A percentile compares a stretch with the other conserved stretches of the same genome.
Evolutionary conservation across 805 yeast genomes (phyloP).

Genomic region (Hermanozyma aechmeae): DNA sequence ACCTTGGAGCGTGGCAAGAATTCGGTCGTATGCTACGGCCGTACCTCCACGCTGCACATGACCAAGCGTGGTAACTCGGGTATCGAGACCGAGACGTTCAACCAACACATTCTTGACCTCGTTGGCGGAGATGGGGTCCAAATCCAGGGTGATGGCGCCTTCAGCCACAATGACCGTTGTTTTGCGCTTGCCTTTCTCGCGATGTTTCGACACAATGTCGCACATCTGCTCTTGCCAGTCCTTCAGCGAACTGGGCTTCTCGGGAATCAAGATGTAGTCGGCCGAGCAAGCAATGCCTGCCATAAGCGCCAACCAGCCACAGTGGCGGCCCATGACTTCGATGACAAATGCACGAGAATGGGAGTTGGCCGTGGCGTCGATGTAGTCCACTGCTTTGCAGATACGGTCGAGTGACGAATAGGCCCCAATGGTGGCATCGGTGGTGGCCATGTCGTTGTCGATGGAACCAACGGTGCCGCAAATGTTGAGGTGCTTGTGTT

Average conservation of each 20-base stretch:
- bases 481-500: constrained; percentile 51
- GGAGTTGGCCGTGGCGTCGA: constrained; percentile 76
- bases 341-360: constrained; percentile 79
- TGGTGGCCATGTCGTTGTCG: constrained; percentile 78
- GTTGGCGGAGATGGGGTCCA: constrained; percentile 56
- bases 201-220: constrained; percentile 52
- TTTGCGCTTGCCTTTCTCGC: constrained; percentile 65
- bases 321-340: constrained; percentile 85
- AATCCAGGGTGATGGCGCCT: constrained; percentile 67
- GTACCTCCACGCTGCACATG: constrained; percentile 82
- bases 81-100: constrained; percentile 55
- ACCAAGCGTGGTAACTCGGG: constrained; percentile 69
- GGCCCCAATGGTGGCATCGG: constrained; percentile 77
- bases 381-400: constrained; percentile 67
- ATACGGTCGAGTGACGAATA: constrained; percentile 71
- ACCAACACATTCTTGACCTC: constrained; percentile 61
- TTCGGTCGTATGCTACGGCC: constrained; percentile 66
- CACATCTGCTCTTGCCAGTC: constrained; percentile 65
- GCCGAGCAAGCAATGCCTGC: constrained; percentile 77
- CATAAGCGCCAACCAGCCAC: constrained; percentile 83
- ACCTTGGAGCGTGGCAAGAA: constrained; percentile 71
- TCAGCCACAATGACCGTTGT: constrained; percentile 78
- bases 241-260: constrained; percentile 55
- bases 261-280: constrained; percentile 74
- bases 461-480: constrained; percentile 78